phyloP scores from a whole-genome alignment of 371 early-diverging fungal genomes.

The Dinochytrium kinnereticum region DNA sequence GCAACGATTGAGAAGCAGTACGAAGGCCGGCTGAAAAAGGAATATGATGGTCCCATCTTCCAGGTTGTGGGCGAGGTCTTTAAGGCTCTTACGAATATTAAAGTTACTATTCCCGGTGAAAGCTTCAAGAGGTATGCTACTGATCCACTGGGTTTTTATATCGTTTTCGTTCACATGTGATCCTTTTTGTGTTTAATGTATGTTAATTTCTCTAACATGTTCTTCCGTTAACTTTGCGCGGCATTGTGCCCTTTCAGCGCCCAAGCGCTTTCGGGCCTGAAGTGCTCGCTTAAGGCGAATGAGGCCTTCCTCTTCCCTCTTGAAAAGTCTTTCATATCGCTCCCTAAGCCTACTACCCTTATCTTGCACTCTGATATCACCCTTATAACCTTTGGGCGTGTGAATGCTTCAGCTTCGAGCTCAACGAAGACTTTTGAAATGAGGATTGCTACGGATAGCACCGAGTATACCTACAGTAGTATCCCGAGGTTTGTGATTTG shows the following conservation, averaged over 20 bases:
- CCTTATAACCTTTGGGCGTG: constrained; percentile 91
- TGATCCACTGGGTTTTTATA: no score
- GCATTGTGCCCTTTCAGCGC: constrained; percentile 25
- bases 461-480: constrained; percentile 85
- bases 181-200: background rate
- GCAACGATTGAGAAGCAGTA: constrained; percentile 71
- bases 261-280: constrained; percentile 70
- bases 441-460: constrained; percentile 82
- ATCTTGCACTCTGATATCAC: constrained; percentile 87
- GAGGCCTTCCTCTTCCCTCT: constrained; percentile 97
- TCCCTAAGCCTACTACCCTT: constrained; percentile 94
- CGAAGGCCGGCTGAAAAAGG: constrained; percentile 79
- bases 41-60: constrained; percentile 88
- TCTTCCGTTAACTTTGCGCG: no score
- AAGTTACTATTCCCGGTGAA: constrained; percentile 74
- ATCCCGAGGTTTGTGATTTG: constrained; percentile 65
- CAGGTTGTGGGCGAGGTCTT: constrained; percentile 93
- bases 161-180: no score
- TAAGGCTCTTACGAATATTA: constrained; percentile 80
- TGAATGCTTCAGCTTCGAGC: constrained; percentile 66
- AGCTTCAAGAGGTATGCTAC: constrained; percentile 40
- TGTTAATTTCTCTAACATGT: no score
- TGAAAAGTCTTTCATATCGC: constrained; percentile 89
- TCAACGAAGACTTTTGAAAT: constrained; percentile 88
- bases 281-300: constrained; percentile 97